These are phyloP conservation scores for Carex parvula DNA, from an alignment of 176 grass and related monocot species.

Conservation along the genomic window DNA sequence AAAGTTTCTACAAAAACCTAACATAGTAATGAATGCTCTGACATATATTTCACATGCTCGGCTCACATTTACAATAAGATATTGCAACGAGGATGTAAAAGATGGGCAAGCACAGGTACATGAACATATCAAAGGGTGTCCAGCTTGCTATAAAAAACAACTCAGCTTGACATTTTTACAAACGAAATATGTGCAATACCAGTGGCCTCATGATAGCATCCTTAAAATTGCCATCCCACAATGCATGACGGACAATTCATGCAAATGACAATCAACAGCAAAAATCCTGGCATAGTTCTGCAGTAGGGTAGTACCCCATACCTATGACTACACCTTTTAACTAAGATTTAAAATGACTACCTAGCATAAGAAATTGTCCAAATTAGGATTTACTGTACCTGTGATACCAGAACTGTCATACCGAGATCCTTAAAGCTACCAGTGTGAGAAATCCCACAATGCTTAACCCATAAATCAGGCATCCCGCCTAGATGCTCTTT, in stretches of 20 bases:
- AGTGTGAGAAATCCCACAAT: constrained; percentile 98
- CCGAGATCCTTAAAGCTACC: constrained; percentile 98
- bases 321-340: neutral
- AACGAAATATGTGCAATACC: neutral
- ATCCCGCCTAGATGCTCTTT: constrained; percentile 84
- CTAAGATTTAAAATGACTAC: neutral
- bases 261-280: neutral
- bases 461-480: constrained; percentile 97
- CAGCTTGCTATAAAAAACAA: neutral
- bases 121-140: neutral
- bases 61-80: neutral
- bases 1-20: neutral
- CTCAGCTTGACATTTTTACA: neutral
- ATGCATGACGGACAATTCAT: neutral
- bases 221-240: neutral
- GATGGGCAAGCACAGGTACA: neutral
- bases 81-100: neutral
- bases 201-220: neutral
- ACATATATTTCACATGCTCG: neutral
- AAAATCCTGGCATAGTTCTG: neutral
- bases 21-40: neutral
- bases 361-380: neutral
- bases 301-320: neutral
- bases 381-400: constrained; percentile 8
- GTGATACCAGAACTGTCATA: constrained; percentile 95